Evolutionary conservation across 1,139 yeast genomes (phyloP), one percentile per base, ranked within the genome.

Genomic region (Candida tetrigidarum): DNA sequence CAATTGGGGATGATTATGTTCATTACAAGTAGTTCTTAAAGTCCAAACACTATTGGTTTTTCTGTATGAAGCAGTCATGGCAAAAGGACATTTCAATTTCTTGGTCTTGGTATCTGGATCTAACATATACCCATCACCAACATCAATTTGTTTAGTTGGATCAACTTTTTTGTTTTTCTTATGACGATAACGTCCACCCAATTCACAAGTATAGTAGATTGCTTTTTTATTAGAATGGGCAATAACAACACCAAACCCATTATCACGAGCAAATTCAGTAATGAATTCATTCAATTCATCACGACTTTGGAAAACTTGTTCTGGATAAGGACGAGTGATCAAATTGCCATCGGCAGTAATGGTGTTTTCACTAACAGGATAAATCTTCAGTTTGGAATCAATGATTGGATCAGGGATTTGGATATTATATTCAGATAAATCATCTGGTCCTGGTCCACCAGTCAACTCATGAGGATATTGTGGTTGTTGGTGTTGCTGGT

Each of bases 221-320:
- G 84, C 84, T 58, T 80, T 80, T 50, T 72, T 74, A 59, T 80
- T 80, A 20, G 82, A 76, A 59, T 79, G 83, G 29, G 83, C 82
- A 60, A 80, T 79, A 22, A 80, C 83, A 37, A 79, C 80, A 3
- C 83, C 83, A 62, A 80, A 79, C 33, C 81, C 83, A 57, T 80
- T 78, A 54, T 77, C 81, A 41, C 80, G 66, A 20, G 83, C 83
- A 63, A 78, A 80, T 50, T 78, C 83, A 46, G 71, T 74, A 46
- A 80, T 79, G 51, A 78, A 80, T 44, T 78, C 81, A 52, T 78
- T 78, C 54, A 80, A 67, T 43, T 75, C 81, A 26, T 74, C 77
- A 35, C 82, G 70, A 43, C 67, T 67, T 45, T 71, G 76, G 56
- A 79, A 79, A 30, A 70, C 71, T 57, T 78, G 82, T 51, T 77